Evolutionary conservation across 1,284 basidiomycete genomes (phyloP), one percentile per base, ranked within the genome.

Genomic region (Naganishia sp.): DNA sequence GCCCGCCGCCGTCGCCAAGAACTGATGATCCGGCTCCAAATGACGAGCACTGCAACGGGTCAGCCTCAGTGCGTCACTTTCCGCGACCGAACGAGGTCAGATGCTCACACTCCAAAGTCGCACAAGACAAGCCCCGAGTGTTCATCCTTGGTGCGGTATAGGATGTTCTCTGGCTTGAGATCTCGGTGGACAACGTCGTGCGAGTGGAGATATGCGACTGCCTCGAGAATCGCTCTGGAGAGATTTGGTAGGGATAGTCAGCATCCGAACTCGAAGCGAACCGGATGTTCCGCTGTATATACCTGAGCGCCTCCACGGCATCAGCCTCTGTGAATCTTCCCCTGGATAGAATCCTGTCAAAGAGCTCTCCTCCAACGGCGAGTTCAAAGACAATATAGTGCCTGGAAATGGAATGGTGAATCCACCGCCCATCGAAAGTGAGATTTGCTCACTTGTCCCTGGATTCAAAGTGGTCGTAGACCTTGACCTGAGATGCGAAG

Each of bases 111-210:
- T 70, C 96, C 96, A 77, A 99, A 98, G 79, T 99, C 96, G 23
- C 88, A 93, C 63, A 96, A 92, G 63, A 96, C 92, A 61, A 96
- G 84, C 69, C 89, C 89, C 23, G 89, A 90, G 28, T 72, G 69
- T 5, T 70, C 68, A 2, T 85, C 88, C 67, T 82, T 85, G 10
- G 90, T 90, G 63, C 91, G 88, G 78, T 92, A 96, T 9, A 96
- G 83, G 68, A 96, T 95, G 75, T 98, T 97, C 79, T 98, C 94
- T 0, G 94, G 92, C 87, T 94, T 94, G 70, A 94, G 84, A 78
- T 95, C 93, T 5, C 94, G 87, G 75, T 96, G 94, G 7, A 96
- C 94, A 70, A 97, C 92, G 67, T 90, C 87, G 73, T 94, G 86
- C 6, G 87, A 84, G 72, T 94, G 92, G 3, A 94, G 84, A 74